phyloP scores from a whole-genome alignment of 73 alveolate genomes.

The Blepharisma japonicum region DNA sequence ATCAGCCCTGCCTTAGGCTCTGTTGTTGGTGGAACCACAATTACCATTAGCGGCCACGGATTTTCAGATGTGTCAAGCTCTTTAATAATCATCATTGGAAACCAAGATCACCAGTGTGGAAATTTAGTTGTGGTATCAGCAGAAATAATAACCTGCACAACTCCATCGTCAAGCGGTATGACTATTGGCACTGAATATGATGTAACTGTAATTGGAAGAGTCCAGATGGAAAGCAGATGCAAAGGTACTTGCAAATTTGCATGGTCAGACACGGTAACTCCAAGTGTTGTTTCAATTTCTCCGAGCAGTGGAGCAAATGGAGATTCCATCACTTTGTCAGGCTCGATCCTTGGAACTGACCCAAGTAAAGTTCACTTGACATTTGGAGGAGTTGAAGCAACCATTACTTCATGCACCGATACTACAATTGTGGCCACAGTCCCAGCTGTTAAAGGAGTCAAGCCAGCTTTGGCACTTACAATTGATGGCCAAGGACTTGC shows the following conservation, averaged over 20 bases:
- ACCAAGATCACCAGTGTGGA: background rate
- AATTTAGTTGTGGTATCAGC: background rate
- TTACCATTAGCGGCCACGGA: background rate
- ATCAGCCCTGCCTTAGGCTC: background rate
- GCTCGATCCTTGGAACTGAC: background rate
- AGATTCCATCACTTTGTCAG: constrained; percentile 2
- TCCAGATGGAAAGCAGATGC: background rate
- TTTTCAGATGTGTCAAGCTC: background rate
- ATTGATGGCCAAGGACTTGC: constrained; percentile 6
- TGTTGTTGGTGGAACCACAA: background rate
- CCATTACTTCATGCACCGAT: background rate
- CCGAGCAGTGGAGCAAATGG: background rate
- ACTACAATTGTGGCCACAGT: background rate
- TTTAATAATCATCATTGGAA: background rate
- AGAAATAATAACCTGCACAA: background rate
- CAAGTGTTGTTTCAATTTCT: background rate
- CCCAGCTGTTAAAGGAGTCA: background rate
- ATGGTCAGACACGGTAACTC: background rate
- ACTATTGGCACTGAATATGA: background rate
- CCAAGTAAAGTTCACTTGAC: background rate
- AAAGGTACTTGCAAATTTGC: background rate
- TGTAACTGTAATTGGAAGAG: background rate
- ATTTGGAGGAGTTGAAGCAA: background rate
- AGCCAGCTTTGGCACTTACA: background rate
- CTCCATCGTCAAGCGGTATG: background rate